Evolutionary conservation across 2,329 filamentous ascomycete species (phyloP), one percentile per base, ranked within the genome.

Genomic region (Neofusicoccum kwambonambiense): DNA sequence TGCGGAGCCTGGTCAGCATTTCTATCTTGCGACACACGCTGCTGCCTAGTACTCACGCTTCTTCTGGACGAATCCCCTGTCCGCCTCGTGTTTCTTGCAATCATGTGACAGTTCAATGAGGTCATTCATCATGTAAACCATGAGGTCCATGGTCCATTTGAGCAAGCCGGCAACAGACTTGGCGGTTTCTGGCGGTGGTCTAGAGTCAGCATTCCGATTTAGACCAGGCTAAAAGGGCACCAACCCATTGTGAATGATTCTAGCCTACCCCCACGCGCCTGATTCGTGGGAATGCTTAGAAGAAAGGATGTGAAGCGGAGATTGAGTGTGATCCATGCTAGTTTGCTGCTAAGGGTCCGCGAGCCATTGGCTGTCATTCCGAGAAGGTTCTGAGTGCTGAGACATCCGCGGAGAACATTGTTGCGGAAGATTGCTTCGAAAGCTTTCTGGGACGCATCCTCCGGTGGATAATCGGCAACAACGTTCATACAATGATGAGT

Each of bases 391-490:
- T 96, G 88, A 34, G 95, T 86, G 71, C 91, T 91, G 12, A 97
- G 81, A 64, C 88, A 91, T 64, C 91, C 84, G 66, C 92, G 90
- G 51, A 97, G 69, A 41, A 76, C 70, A 35, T 76, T 74, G 51
- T 69, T 70, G 52, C 65, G 54, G 39, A 49, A 50, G 4, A 66
- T 50, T n/a, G 54, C 42, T 68, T 66, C 94, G 89, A 69, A 90
- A 86, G 50, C 84, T 1, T 86, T 80, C 67, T 96, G 91, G 54
- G 91, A 85, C 86, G 50, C 84, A 1, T 86, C 81, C 66, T 96
- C 91, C 56, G 91, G 86, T 0, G 92, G 90, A 73, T 93, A 96
- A 77, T 98, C 94, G 54, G 93, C 86, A 57, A 89, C 87, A 1
- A 77, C 71, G 50, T 72, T 71, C 4, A 78, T 69, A 1, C 71